These are phyloP conservation scores for Sarcomyxa edulis DNA, from an alignment of 768 basidiomycete species.

Conservation along the genomic window DNA sequence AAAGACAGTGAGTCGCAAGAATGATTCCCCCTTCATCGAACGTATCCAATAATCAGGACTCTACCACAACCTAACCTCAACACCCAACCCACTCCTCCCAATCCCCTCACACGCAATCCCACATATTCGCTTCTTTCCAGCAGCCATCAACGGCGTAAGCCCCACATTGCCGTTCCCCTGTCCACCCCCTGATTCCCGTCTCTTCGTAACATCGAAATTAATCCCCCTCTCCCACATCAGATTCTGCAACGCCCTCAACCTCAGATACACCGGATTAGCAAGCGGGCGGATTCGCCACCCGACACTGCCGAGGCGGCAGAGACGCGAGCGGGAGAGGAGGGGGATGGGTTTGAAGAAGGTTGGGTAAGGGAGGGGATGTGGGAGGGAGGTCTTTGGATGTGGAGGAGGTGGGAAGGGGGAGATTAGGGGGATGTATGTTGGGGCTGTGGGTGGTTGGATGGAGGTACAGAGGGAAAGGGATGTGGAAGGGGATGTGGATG, in stretches of 20 bases:
- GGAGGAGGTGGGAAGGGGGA: too few species aligned
- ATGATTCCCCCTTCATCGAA: too few species aligned
- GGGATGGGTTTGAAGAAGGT: slow-evolving; percentile 33
- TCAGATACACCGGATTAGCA: slow-evolving; percentile 53
- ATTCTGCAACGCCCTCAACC: slow-evolving; percentile 59
- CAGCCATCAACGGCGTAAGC: slow-evolving; percentile 44
- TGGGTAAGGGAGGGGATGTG: too few species aligned
- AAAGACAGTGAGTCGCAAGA: too few species aligned
- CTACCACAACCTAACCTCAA: too few species aligned
- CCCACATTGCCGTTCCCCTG: slow-evolving; percentile 43
- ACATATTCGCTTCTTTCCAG: slow-evolving; percentile 53
- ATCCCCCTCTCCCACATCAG: slow-evolving; percentile 37
- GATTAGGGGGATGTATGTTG: too few species aligned
- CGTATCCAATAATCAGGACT: too few species aligned
- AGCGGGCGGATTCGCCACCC: slow-evolving; percentile 50
- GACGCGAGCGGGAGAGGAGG: slow-evolving; percentile 36
- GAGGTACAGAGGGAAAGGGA: too few species aligned
- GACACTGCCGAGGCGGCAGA: slow-evolving; percentile 25
- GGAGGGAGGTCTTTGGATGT: too few species aligned
- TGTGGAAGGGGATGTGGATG: too few species aligned
- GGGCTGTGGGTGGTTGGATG: too few species aligned
- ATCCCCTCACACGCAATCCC: slow-evolving; percentile 58
- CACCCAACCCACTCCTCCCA: slow-evolving; percentile 39
- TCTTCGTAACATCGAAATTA: too few species aligned
- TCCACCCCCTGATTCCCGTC: slow-evolving; percentile 40